Evolutionary conservation across 116 monocot genomes (phyloP).

Genomic region (Dioscorea cayenensis): DNA sequence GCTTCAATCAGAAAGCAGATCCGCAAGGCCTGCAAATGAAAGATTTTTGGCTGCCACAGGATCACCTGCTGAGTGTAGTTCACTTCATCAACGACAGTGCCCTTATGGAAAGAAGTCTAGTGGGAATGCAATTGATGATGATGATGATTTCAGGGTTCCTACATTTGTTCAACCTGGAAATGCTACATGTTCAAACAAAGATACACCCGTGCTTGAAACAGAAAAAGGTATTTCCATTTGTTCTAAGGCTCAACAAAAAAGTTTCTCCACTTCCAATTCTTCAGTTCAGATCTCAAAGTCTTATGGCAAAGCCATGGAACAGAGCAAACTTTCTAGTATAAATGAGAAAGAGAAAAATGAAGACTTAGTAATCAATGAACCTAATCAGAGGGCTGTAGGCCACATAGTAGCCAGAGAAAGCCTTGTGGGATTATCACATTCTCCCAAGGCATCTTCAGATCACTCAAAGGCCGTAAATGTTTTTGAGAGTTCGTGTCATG

Average conservation of each 20-base stretch:
- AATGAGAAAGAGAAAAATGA: slow-evolving; percentile 11
- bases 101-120: neutral
- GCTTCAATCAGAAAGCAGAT: slow-evolving; percentile 12
- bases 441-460: slow-evolving; percentile 7
- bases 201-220: slow-evolving; percentile 1
- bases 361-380: neutral
- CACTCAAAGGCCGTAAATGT: neutral
- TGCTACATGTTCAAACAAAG: slow-evolving; percentile 15
- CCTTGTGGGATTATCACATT: slow-evolving; percentile 1
- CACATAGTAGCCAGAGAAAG: slow-evolving; percentile 3
- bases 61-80: slow-evolving; percentile 28
- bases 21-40: slow-evolving; percentile 5
- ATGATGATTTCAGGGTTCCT: slow-evolving; percentile 72
- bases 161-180: slow-evolving; percentile 27
- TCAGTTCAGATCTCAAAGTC: slow-evolving; percentile 5
- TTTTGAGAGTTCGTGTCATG: neutral
- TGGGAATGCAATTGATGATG: slow-evolving; percentile 19
- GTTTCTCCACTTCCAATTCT: slow-evolving; percentile 11
- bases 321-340: slow-evolving; percentile 4
- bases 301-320: slow-evolving; percentile 16
- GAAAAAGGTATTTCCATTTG: neutral
- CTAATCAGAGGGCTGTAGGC: slow-evolving; percentile 3
- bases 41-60: slow-evolving; percentile 4
- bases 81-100: neutral
- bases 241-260: slow-evolving; percentile 8